Evolutionary conservation across 805 yeast genomes (phyloP), one percentile per base, ranked within the genome.

Genomic region (Pichia pseudocactophila): DNA sequence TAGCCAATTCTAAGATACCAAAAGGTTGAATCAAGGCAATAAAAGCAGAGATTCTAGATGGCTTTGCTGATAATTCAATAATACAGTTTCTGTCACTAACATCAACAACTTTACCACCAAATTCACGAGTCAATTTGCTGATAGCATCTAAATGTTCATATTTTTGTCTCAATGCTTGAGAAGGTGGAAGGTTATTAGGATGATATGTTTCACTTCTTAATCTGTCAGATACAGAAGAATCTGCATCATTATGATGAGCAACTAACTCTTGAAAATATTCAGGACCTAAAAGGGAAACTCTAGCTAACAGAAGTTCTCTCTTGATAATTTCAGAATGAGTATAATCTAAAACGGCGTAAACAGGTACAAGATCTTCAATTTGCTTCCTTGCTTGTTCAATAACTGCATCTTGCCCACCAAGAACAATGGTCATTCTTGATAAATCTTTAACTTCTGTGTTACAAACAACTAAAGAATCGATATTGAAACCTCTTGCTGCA

Each of bases 331-430:
- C 86, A 20, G 96, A 79, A 55, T 85, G 76, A 40, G 96, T 74
- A 69, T 92, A 92, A 66, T 92, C 96, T 61, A 92, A 72, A 31
- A 92, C 98, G 4, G 97, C 98, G 68, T 94, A 92, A 26, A 92
- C 97, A 6, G 98, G 97, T 30, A 92, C 98, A 60, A 92, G 75
- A 58, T 92, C 97, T 68, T 92, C 98, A 48, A 92, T 83, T 65
- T 92, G 98, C 65, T 97, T 82, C 65, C 98, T 78, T 2, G 97
- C 97, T 70, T 92, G 98, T 64, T 92, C 98, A 51, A 92, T 82
- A 40, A 92, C 88, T 20, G 92, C 96, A 57, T 90, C 96, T 63
- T 87, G 95, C 48, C 97, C 98, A 44, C 80, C 81, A 55, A 92
- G 70, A 10, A 87, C 96, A 54, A 92, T 86, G 7, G 98, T 92